Evolutionary conservation across 2,329 filamentous ascomycete species (phyloP), one percentile per base, ranked within the genome.

Genomic region (Verticillium dahliae): DNA sequence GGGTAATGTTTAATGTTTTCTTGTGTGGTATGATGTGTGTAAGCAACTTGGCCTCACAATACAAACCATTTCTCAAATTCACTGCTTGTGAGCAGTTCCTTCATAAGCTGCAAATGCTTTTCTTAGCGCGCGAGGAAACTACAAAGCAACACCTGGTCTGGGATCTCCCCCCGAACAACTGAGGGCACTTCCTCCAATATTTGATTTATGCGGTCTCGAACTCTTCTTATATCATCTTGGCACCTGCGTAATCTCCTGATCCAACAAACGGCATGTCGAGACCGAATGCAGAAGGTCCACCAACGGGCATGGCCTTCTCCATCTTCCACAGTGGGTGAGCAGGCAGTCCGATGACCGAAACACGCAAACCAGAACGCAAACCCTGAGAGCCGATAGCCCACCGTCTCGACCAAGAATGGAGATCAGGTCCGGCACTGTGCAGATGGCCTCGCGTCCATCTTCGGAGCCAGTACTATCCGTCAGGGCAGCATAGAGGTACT

Each of bases 341-440:
- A 2, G 80, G 73, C 37, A 84, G 70, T 0, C 74, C 81, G 62
- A 84, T 78, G 0, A 84, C 81, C 37, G 70, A 78, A 0, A 84
- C 81, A 4, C 76, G 72, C 2, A 84, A 65, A 0, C 82, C 82
- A 60, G 83, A 85, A 10, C 81, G 74, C 35, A 82, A 69, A 31
- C 83, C 80, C 14, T 79, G 77, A 0, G 80, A 79, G 0, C 80
- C 80, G 4, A 83, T 73, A 0, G 80, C 80, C 80, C 79, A 0
- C 81, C 80, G 57, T 81, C 79, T 41, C 75, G 72, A 1, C 73
- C 74, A 0, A 76, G 67, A 3, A 76, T 71, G 0, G 74, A 75
- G 1, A 76, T 76, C 0, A 76, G 66, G 11, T 76, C 71, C 0
- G 74, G 74, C 0, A 76, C 73, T 0, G 73, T 76, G 61, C 73